Evolutionary conservation across 805 yeast genomes (phyloP).

Genomic region (Hanseniaspora meyeri): DNA sequence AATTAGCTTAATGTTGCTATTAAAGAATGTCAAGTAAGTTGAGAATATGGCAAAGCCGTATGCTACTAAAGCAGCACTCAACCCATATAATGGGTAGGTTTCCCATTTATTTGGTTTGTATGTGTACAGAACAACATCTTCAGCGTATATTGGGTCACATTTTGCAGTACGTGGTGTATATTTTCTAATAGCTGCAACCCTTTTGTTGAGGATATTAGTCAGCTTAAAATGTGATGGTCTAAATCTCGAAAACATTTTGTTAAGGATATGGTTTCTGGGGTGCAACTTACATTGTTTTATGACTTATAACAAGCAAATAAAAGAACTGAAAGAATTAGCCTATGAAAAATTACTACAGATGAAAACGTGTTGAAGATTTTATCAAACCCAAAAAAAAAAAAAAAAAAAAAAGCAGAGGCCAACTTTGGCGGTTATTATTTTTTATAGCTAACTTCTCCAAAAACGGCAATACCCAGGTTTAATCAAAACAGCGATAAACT

Average conservation of each 20-base stretch:
- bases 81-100: neutral
- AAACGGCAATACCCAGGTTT: neutral
- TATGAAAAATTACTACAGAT: too few relatives aligned
- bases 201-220: neutral
- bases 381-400: too few relatives aligned
- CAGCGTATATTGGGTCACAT: neutral
- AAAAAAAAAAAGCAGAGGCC: too few relatives aligned
- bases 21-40: neutral
- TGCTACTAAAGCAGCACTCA: neutral
- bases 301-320: too few relatives aligned
- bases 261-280: neutral
- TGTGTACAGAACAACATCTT: neutral
- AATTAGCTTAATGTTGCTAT: neutral
- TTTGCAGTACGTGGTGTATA: neutral
- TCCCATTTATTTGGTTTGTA: neutral
- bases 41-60: neutral
- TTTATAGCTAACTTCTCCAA: neutral
- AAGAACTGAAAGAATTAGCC: too few relatives aligned
- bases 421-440: too few relatives aligned
- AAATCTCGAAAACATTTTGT: neutral
- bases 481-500: neutral
- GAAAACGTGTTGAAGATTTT: too few relatives aligned
- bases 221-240: neutral
- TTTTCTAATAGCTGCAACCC: neutral
- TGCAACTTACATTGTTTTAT: neutral